Percentiles rank a stretch among this genome's conserved stretches.
Evolutionary conservation across 73 alveolate genomes (phyloP).

Genomic region (Stentor coeruleus): DNA sequence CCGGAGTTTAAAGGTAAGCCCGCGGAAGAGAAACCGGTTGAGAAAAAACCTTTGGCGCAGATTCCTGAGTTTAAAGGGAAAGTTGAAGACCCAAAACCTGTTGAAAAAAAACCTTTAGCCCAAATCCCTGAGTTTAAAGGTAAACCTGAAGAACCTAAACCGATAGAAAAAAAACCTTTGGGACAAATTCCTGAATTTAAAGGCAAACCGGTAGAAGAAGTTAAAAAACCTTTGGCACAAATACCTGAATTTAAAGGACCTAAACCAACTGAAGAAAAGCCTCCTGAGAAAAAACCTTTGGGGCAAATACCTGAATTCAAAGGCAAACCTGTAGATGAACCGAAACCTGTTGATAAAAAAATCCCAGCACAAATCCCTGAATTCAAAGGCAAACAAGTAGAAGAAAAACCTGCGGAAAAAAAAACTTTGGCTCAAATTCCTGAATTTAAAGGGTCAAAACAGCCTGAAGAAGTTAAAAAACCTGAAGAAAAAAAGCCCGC

Average conservation of each 20-base stretch:
- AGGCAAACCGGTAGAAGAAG: neutral
- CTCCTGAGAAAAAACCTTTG: neutral
- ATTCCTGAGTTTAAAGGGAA: neutral
- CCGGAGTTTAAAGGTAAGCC: constrained; percentile 4
- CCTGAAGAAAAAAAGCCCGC: neutral
- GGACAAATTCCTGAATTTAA: neutral
- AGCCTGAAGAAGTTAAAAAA: no score
- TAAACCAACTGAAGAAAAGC: constrained; percentile 8
- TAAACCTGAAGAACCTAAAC: neutral
- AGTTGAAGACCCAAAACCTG: neutral
- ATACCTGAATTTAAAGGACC: neutral
- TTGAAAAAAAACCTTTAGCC: neutral
- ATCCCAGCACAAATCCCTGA: neutral
- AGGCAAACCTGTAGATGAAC: neutral
- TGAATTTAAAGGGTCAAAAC: neutral
- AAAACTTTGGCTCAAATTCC: neutral
- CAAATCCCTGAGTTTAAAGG: neutral
- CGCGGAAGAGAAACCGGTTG: neutral
- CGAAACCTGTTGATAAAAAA: neutral
- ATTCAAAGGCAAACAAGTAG: neutral
- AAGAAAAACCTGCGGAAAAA: neutral
- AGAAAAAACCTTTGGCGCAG: neutral
- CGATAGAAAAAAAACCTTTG: neutral
- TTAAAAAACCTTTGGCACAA: neutral
- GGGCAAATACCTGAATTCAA: neutral